Conservation (phyloP, 352 stramenopile genomes). For the Phytopythium kandeliae region DNA sequence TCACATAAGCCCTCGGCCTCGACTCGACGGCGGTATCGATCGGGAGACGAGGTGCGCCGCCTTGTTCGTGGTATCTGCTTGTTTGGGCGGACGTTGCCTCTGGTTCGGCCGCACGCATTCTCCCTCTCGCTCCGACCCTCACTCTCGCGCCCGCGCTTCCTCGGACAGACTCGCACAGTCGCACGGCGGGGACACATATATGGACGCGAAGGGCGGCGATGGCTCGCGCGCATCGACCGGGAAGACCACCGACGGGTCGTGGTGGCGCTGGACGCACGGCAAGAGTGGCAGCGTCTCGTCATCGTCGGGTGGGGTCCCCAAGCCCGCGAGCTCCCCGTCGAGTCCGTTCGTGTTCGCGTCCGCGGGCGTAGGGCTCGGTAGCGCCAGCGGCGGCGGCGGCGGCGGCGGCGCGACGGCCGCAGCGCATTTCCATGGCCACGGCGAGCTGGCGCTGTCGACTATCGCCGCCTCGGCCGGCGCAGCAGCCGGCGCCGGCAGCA, state of each 20-base stretch:
- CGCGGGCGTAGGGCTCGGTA: no score
- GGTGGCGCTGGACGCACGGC: constrained; percentile 76
- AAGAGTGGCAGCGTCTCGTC: constrained; percentile 63
- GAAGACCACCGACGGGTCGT: constrained; percentile 24
- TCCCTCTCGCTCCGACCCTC: no score
- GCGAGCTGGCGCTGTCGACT: no score
- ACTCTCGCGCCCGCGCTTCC: no score
- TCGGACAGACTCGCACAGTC: not conserved
- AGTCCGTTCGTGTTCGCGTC: not conserved
- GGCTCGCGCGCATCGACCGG: constrained; percentile 10
- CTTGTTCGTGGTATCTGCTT: no score
- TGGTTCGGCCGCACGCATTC: no score
- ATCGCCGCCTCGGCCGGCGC: no score
- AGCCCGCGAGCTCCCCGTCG: constrained; percentile 6
- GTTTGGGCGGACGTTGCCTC: no score
- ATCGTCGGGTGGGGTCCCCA: constrained; percentile 25
- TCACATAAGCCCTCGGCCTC: not conserved
- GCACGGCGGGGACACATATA: no score
- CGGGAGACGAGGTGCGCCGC: constrained; percentile 3
- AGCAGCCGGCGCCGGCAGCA: not conserved
- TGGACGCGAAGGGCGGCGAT: constrained; percentile 30
- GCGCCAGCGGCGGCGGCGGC: not conserved
- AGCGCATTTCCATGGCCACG: constrained; percentile 2
- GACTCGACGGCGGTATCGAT: constrained; percentile 8
- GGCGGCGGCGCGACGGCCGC: not conserved